These are phyloP conservation scores for Penicillium cinerascens DNA, from an alignment of 495 filamentous ascomycete genomes.

Conservation along the genomic window DNA sequence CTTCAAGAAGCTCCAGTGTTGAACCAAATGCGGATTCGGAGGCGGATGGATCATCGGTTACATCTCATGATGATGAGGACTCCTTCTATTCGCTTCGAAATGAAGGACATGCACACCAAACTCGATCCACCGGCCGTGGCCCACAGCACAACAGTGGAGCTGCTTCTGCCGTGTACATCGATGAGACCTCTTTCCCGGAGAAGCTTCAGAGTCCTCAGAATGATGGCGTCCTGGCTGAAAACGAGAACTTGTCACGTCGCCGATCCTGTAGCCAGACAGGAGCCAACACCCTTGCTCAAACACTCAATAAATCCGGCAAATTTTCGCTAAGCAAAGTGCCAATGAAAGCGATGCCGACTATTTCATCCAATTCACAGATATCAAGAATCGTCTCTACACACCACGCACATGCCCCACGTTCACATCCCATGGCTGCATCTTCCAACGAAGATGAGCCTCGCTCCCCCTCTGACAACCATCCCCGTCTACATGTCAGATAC, in stretches of 20 bases:
- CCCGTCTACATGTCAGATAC: conserved; percentile 20
- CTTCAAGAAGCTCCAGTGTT: conserved; percentile 17
- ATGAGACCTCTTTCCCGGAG: conserved; percentile 7
- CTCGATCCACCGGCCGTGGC: background rate
- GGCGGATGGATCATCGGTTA: background rate
- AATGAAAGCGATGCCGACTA: background rate
- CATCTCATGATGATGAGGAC: background rate
- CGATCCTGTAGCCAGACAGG: conserved; percentile 6
- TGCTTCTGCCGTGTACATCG: conserved; percentile 22
- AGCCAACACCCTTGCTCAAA: background rate
- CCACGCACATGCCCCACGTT: background rate
- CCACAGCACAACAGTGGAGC: background rate
- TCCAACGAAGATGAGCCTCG: background rate
- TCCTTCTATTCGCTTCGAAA: background rate
- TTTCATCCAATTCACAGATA: background rate
- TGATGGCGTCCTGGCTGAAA: conserved; percentile 18
- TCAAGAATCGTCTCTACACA: background rate
- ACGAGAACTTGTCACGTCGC: conserved; percentile 26
- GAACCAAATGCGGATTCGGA: conserved; percentile 1
- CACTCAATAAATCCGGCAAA: background rate
- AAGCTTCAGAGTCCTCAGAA: background rate
- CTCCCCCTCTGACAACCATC: conserved; percentile 26
- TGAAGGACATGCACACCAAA: background rate
- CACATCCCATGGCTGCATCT: background rate
- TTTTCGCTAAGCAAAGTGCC: background rate